Evolutionary conservation across 805 yeast genomes (phyloP).

Genomic region (Metschnikowia vanudenii): DNA sequence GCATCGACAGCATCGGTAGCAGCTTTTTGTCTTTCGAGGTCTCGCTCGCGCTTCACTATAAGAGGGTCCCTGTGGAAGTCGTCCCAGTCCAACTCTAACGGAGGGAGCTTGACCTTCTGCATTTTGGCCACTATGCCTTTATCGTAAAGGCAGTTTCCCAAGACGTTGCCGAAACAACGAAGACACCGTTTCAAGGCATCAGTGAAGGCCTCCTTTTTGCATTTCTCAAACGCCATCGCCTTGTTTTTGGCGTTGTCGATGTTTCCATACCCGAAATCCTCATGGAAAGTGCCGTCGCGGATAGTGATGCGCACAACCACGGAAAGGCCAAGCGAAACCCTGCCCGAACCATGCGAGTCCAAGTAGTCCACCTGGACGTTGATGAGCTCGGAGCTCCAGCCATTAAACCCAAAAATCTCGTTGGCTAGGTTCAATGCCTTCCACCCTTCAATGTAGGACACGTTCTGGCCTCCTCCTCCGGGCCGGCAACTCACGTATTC

Average conservation of each 20-base stretch:
- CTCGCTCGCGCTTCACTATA: conserved; percentile 33
- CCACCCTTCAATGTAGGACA: conserved; percentile 82
- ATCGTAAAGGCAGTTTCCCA: conserved; percentile 85
- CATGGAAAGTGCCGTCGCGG: conserved; percentile 79
- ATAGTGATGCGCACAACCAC: conserved; percentile 70
- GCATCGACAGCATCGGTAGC: neutral
- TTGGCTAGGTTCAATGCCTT: conserved; percentile 77
- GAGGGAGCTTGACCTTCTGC: conserved; percentile 37
- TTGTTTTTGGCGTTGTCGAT: conserved; percentile 68
- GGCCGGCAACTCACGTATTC: conserved; percentile 74
- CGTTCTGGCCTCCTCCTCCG: conserved; percentile 68
- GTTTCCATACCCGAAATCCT: conserved; percentile 73
- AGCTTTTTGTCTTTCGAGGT: conserved; percentile 19
- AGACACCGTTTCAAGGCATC: conserved; percentile 79
- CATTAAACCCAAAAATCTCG: conserved; percentile 78
- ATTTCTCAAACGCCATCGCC: conserved; percentile 74
- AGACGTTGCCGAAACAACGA: conserved; percentile 73
- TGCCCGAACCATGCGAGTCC: conserved; percentile 54
- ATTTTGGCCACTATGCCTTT: conserved; percentile 58
- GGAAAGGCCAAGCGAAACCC: conserved; percentile 64
- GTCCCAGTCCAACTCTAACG: conserved; percentile 29
- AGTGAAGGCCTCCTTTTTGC: conserved; percentile 82
- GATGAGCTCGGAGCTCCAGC: conserved; percentile 76
- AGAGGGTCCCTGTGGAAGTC: conserved; percentile 40
- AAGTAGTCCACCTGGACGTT: conserved; percentile 66